phyloP scores from a whole-genome alignment of 352 stramenopile species.

The Peronospora belbahrii region DNA sequence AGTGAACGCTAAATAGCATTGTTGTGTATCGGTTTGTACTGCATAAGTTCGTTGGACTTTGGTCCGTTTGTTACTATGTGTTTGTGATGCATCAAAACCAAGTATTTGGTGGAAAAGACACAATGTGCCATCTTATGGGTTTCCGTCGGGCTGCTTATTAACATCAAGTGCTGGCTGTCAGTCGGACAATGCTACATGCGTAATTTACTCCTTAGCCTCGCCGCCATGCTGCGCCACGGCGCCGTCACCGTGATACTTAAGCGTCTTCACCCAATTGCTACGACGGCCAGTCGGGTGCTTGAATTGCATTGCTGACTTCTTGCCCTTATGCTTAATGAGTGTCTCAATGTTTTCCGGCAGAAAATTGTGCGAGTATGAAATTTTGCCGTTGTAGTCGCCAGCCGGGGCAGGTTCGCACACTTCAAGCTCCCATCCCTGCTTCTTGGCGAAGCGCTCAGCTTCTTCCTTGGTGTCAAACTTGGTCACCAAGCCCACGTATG shows the following conservation, averaged over 20 bases:
- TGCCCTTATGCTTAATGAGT: conserved; percentile 71
- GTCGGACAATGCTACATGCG: conserved; percentile 2
- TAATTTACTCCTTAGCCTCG: conserved; percentile 58
- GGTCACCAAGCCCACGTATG: conserved; percentile 76
- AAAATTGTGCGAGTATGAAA: conserved; percentile 86
- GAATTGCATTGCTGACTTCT: conserved; percentile 70
- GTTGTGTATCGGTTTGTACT: conserved; percentile 30
- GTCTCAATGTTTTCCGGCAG: conserved; percentile 64
- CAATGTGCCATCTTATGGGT: conserved; percentile 14
- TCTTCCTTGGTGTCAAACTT: conserved; percentile 87
- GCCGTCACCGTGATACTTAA: conserved; percentile 83
- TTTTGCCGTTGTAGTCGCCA: conserved; percentile 66
- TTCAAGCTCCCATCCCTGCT: conserved; percentile 84
- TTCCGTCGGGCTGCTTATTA: conserved; percentile 15
- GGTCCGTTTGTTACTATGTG: neutral
- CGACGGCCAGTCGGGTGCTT: conserved; percentile 63
- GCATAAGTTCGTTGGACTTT: conserved; percentile 4
- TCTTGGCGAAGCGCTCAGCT: conserved; percentile 72
- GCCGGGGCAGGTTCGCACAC: conserved; percentile 63
- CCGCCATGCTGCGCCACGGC: conserved; percentile 74
- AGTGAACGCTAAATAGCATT: conserved; percentile 24
- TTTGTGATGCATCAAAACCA: neutral
- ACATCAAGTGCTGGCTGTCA: neutral
- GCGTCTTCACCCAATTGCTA: conserved; percentile 85
- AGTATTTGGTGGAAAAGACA: conserved; percentile 8